phyloP scores from a whole-genome alignment of 495 filamentous ascomycete species.

The Aspergillus baeticus region DNA sequence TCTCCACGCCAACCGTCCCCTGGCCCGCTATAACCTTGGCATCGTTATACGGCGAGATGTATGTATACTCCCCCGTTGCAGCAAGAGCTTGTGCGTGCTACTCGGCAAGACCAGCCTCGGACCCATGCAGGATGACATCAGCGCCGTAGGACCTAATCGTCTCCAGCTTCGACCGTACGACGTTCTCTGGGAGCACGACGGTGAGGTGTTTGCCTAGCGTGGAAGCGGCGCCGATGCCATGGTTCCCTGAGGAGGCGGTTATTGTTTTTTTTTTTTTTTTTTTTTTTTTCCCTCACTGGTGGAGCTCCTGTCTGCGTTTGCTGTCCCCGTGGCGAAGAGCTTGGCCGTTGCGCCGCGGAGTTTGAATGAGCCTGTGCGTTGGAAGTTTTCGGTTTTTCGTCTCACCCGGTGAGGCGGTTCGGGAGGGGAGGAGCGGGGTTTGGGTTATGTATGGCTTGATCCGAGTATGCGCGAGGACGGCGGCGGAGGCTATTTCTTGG shows the following conservation, averaged over 20 bases:
- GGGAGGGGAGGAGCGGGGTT: no score
- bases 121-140: no score
- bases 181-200: no score
- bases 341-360: conserved; percentile 8
- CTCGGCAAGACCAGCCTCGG: no score
- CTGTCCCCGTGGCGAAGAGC: neutral
- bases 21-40: neutral
- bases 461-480: neutral
- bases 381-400: conserved; percentile 11
- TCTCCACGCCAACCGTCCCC: conserved; percentile 1
- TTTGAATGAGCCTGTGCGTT: conserved; percentile 8
- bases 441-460: neutral
- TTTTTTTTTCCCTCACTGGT: no score
- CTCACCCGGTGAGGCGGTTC: no score
- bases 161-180: no score
- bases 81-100: neutral
- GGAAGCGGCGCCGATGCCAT: conserved; percentile 6
- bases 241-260: conserved; percentile 3
- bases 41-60: conserved; percentile 8
- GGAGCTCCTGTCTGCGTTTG: no score
- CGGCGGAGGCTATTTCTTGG: no score
- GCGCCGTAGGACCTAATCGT: no score
- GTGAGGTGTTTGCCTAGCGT: neutral
- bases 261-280: neutral
- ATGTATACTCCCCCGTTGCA: neutral